Base-by-base conservation (phyloP, 345 rosid genomes). In the Heritiera littoralis region DNA sequence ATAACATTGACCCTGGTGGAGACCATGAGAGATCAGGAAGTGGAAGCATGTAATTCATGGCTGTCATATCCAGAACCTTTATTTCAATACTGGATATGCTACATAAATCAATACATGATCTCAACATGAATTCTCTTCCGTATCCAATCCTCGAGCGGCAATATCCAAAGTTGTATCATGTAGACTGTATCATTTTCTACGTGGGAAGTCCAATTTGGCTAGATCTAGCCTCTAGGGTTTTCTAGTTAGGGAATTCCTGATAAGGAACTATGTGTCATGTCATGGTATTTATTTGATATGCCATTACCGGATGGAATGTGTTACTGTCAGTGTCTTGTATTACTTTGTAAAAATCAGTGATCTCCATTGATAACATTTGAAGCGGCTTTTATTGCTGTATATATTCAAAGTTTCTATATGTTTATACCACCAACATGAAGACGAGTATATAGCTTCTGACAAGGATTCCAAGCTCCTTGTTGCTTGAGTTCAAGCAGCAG, bases 151-250 rank as follows among this genome's bases (percentile, higher is more conserved):
- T 35, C 3, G 1, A 1, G 38, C 38, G 1, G 38, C 38, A 35
- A 35, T 35, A 35, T 35, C 38, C 38, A 35, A 35, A 35, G 38
- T 35, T 35, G 38, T 3, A 35, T 35, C 38, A 35, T 41, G 45
- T 41, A 41, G 45, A 5, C 45, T 40, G 72, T 12, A 35, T 9
- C 14, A n/a, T n/a, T n/a, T 35, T 74, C 5, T 32, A 38, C 54
- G 46, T 12, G 32, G 52, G 38, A 69, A 18, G 20, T 49, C 43
- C 58, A 11, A 71, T 49, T 71, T 49, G 56, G 41, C 59, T 71
- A 32, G 20, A 41, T 56, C 72, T 81, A 81, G 85, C 12, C 59
- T 56, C 72, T 81, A 81, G 85, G 88, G 85, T 81, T 81, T 81
- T 71, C 77, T 48, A 43, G 66, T 58, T 54, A 66, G 63, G 59